Conservation (phyloP, 192 early-diverging fungal species). For the Rhizophagus clarus region DNA sequence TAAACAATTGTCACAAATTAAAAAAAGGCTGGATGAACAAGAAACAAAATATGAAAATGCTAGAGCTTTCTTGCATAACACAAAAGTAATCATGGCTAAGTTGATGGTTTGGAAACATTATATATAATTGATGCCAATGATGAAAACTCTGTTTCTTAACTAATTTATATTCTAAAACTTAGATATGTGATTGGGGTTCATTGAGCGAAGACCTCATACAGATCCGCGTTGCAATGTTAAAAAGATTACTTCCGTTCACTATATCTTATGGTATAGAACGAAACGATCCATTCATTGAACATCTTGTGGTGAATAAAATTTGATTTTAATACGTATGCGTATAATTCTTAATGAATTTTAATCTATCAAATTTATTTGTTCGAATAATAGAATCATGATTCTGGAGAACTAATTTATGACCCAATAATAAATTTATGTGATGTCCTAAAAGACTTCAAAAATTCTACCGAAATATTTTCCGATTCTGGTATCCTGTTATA, state of each 20-base stretch:
- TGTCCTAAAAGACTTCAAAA: neutral
- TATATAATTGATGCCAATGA: too few species aligned
- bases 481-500: neutral
- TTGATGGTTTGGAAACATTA: neutral
- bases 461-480: neutral
- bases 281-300: neutral
- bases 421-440: neutral
- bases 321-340: neutral
- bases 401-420: slow-evolving; percentile 5
- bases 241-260: neutral
- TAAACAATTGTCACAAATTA: neutral
- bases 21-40: neutral
- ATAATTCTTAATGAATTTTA: neutral
- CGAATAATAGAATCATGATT: neutral
- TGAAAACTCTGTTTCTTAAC: too few species aligned
- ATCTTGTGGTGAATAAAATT: neutral
- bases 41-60: slow-evolving; percentile 19
- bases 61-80: neutral
- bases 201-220: slow-evolving; percentile 1
- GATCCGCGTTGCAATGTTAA: neutral
- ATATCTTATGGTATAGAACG: slow-evolving; percentile 25
- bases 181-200: slow-evolving; percentile 31
- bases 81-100: slow-evolving; percentile 18
- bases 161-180: too few species aligned
- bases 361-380: too few species aligned